These are phyloP conservation scores for Thraustotheca clavata DNA, from an alignment of 352 stramenopile genomes.

Conservation along the genomic window DNA sequence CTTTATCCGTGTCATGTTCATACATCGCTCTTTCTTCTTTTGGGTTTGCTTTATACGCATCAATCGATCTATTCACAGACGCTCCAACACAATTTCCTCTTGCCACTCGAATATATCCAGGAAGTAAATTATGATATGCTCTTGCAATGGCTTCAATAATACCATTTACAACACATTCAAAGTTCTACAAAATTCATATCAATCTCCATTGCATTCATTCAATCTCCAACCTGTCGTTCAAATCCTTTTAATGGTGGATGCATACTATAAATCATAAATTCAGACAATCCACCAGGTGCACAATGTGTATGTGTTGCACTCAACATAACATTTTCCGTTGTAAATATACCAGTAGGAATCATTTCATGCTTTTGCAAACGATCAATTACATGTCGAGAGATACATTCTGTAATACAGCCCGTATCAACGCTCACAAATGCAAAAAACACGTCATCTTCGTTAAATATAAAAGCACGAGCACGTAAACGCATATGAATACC, in stretches of 20 bases:
- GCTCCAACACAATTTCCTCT: constrained; percentile 56
- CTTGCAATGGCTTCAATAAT: constrained; percentile 76
- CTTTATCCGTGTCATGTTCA: constrained; percentile 85
- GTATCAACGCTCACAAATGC: constrained; percentile 86
- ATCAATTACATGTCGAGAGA: constrained; percentile 71
- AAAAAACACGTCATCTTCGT: constrained; percentile 26
- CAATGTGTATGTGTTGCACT: constrained; percentile 91
- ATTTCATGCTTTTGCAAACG: constrained; percentile 40
- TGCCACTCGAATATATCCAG: constrained; percentile 48
- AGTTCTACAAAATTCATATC: constrained; percentile 55
- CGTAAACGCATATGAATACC: constrained; percentile 84
- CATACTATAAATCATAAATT: constrained; percentile 89
- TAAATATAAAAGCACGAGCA: constrained; percentile 73
- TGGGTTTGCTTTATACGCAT: constrained; percentile 88
- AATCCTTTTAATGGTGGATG: constrained; percentile 63
- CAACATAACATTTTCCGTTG: constrained; percentile 75
- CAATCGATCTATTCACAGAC: constrained; percentile 83
- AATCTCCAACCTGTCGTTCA: constrained; percentile 26
- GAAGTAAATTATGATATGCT: constrained; percentile 68
- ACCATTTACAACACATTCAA: constrained; percentile 84
- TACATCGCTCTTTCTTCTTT: constrained; percentile 65
- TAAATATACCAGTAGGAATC: constrained; percentile 40
- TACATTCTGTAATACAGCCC: constrained; percentile 83
- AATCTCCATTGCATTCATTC: not conserved
- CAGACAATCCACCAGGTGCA: constrained; percentile 80